Evolutionary conservation across 208 protist genomes (phyloP).

Genomic region (Blastocrithidia nonstop): DNA sequence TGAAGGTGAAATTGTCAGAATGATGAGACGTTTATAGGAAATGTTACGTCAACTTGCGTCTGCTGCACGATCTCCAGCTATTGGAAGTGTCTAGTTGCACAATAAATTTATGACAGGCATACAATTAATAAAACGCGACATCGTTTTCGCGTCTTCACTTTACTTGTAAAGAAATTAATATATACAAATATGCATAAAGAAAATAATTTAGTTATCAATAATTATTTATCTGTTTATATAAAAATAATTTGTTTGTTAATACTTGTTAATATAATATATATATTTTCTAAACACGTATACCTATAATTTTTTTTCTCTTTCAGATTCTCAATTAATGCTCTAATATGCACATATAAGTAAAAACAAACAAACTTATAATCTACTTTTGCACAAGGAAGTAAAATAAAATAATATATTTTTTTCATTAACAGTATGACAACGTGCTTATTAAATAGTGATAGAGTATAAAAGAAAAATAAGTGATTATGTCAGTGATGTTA

Average conservation of each 20-base stretch:
- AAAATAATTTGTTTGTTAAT: conserved; percentile 2
- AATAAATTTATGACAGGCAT: conserved; percentile 96
- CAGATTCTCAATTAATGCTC: conserved; percentile 2
- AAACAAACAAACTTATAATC: conserved; percentile 2
- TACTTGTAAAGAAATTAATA: conserved; percentile 76
- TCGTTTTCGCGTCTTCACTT: conserved; percentile 98
- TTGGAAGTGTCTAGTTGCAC: conserved; percentile 97
- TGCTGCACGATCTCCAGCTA: conserved; percentile 94
- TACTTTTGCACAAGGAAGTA: conserved; percentile 16
- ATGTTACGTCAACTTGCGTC: conserved; percentile 94
- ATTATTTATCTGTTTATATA: conserved; percentile 4
- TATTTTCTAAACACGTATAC: not conserved
- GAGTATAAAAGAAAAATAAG: no score
- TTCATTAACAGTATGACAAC: no score
- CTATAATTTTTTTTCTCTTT: conserved; percentile 1
- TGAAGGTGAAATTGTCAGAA: conserved; percentile 96
- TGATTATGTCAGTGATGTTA: no score
- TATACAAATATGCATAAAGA: not conserved
- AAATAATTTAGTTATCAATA: conserved; percentile 4
- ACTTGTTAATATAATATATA: conserved; percentile 2
- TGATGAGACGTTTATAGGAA: conserved; percentile 97
- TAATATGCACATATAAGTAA: conserved; percentile 2
- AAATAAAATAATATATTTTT: no score
- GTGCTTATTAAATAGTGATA: no score
- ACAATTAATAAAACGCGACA: conserved; percentile 96